These are phyloP conservation scores for Phytophthora pini DNA, from an alignment of 352 stramenopile species.

Conservation along the genomic window DNA sequence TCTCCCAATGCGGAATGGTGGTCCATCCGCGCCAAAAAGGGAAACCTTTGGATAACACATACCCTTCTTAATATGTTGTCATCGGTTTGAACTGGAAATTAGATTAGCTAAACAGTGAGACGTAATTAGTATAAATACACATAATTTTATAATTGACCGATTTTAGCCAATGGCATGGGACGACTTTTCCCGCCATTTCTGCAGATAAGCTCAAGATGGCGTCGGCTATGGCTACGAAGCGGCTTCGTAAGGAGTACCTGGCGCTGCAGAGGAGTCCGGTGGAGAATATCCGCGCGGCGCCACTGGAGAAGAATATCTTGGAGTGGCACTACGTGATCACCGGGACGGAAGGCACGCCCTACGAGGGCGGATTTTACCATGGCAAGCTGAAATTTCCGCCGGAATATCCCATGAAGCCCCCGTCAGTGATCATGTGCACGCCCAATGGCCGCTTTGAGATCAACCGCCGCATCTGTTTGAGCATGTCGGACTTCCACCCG, in stretches of 20 bases:
- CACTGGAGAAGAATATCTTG: constrained; percentile 93
- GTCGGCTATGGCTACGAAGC: constrained; percentile 83
- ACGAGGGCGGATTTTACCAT: constrained; percentile 91
- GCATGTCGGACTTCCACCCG: constrained; percentile 96
- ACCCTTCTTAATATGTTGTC: neutral
- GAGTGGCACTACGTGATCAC: constrained; percentile 96
- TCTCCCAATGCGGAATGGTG: constrained; percentile 27
- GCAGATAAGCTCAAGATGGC: constrained; percentile 45
- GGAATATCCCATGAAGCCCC: constrained; percentile 96
- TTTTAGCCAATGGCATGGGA: constrained; percentile 9
- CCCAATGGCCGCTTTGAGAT: constrained; percentile 94
- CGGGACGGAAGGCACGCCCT: constrained; percentile 66
- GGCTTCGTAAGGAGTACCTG: constrained; percentile 92
- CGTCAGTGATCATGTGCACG: constrained; percentile 94
- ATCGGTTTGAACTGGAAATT: neutral
- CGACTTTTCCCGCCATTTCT: constrained; percentile 16
- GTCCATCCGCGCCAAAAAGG: constrained; percentile 23
- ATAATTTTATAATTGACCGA: neutral
- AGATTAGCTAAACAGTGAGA: neutral
- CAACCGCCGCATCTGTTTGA: constrained; percentile 93
- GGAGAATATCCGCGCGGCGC: constrained; percentile 89
- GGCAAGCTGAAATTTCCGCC: constrained; percentile 93
- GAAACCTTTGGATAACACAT: constrained; percentile 5
- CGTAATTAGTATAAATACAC: neutral
- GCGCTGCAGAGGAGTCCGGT: constrained; percentile 88